Percentiles rank a stretch among this genome's conserved stretches.
Conservation (phyloP, 352 stramenopile genomes). For the Phytophthora tubulina region DNA sequence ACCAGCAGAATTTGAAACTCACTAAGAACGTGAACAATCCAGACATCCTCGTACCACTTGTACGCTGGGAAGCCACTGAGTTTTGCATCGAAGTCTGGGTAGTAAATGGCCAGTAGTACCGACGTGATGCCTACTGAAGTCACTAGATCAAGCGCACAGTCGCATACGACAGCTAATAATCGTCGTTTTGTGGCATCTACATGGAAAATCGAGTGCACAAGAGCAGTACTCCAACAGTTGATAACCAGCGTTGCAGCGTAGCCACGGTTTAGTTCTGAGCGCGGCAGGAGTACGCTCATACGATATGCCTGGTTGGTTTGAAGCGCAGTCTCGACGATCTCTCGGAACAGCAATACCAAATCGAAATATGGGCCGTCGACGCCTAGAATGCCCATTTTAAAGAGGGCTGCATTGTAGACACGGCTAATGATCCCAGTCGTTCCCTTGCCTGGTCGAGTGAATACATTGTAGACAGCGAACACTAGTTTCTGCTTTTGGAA, state of each 20-base stretch:
- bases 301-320: constrained; percentile 43
- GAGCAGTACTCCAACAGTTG: constrained; percentile 39
- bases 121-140: constrained; percentile 31
- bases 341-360: constrained; percentile 31
- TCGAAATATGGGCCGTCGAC: constrained; percentile 25
- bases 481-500: constrained; percentile 32
- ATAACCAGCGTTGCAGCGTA: constrained; percentile 34
- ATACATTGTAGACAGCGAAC: constrained; percentile 25
- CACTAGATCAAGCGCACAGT: constrained; percentile 35
- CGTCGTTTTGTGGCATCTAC: constrained; percentile 12
- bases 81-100: constrained; percentile 11
- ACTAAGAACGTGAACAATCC: constrained; percentile 36
- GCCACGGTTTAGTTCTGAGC: constrained; percentile 31
- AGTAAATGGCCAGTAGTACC: constrained; percentile 25
- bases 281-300: constrained; percentile 32
- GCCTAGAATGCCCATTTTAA: constrained; percentile 22
- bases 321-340: constrained; percentile 36
- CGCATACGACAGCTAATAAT: constrained; percentile 18
- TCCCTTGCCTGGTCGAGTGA: neutral
- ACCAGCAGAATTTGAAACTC: constrained; percentile 47
- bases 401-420: constrained; percentile 23
- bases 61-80: constrained; percentile 8
- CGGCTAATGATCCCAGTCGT: neutral
- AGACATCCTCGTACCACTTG: constrained; percentile 39
- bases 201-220: constrained; percentile 30